Evolutionary conservation across 176 grass and related monocot species (phyloP), one percentile per base, ranked within the genome.

Genomic region (Chrysopogon serrulatus): DNA sequence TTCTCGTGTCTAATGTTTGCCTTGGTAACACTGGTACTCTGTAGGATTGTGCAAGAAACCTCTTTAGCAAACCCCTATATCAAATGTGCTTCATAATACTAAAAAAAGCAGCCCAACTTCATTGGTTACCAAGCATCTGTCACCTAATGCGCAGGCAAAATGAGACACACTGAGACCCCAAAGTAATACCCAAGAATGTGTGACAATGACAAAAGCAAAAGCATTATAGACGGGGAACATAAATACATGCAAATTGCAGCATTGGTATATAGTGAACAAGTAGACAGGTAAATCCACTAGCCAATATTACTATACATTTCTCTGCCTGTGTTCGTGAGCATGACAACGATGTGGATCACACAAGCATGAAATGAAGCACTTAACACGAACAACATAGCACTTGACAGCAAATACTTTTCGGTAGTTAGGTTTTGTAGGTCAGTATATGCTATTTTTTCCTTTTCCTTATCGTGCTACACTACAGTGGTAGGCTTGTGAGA

Each of bases 271-370:
- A 75, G 23, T 10, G n/a, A 73, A 62, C 16, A 32, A 11, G 9
- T 33, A 51, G 3, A 61, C 39, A 59, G 18, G 51, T 48, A 76
- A n/a, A 76, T 53, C 77, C 49, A 10, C 78, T 48, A 40, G 32
- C 26, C 10, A 85, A 62, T 76, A 89, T 63, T 65, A n/a, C n/a
- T n/a, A n/a, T n/a, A 42, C 1, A 62, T 66, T 74, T 81, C 10
- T 27, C 32, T 68, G 17, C 71, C 13, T 0, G 10, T 42, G 45
- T 32, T 53, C 8, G 16, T 33, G 2, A 45, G 16, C 21, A 63
- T 59, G 39, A 41, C 54, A 66, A 36, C 53, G 47, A 77, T 82
- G 40, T 28, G 17, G 12, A 37, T 84, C 44, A 0, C n/a, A 11
- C 70, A 89, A 19, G 43, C 27, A 66, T 48, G 31, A 60, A 45